Base-by-base conservation (phyloP, 768 basidiomycete genomes). In the Hypsizygus marmoreus region DNA sequence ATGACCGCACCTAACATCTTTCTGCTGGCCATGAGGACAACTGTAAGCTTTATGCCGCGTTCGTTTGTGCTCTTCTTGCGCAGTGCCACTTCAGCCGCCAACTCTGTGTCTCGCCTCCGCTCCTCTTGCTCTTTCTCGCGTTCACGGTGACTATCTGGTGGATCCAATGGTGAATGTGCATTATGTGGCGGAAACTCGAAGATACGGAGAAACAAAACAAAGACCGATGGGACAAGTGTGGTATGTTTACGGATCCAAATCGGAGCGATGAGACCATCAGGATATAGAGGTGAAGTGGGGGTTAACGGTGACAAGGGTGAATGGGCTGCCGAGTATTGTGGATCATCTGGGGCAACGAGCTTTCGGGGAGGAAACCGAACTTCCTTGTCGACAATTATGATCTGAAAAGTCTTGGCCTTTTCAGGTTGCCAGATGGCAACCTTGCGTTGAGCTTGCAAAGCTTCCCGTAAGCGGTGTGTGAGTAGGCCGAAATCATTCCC, bases 201-300 rank as follows among this genome's bases (percentile, higher is more conserved):
- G 49, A 98, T 73, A 44, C 90, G 82, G 44, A 90, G 69, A 63
- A 97, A 97, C 49, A 97, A 74, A 7, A 98, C 89, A 64, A 97
- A 95, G 0, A 97, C 95, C 17, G 91, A 86, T 0, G 97, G 97
- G 0, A 97, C 69, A 24, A 97, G 82, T 1, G 90, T 82, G 0
- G 90, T 90, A 59, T 99, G 97, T 66, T 98, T 99, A 33, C 94
- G 79, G 25, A 98, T 84, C 97, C 97, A 99, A 62, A 98, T 92
- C 1, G 97, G 97, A 2, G 97, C 93, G 42, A 99, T 92, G 43
- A 99, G 69, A 0, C 97, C 97, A 61, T 99, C 97, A 0, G 97
- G 97, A 64, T 92, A 81, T 7, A 97, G 72, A 0, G 97, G 95
- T 0, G 94, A 97, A 1, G 87, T 76, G 0, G 87, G 86, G 0